A percentile compares a stretch with the other conserved stretches of the same genome.
phyloP scores from a whole-genome alignment of 305 asterid genomes.

The Rubia peregrina region DNA sequence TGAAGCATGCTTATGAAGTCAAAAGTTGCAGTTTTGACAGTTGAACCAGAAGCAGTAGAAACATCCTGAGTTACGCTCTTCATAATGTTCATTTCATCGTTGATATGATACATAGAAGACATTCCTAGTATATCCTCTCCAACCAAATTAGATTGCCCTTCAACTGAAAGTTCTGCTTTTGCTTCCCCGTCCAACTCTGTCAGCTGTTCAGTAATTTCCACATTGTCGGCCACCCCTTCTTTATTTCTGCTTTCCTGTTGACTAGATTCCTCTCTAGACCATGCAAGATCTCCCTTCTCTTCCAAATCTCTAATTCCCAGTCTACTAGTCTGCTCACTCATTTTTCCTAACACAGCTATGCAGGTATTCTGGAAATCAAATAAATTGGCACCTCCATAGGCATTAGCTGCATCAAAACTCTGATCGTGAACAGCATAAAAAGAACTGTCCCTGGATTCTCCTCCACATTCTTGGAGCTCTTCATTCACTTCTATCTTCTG shows the following conservation, averaged over 20 bases:
- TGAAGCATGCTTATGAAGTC: not conserved
- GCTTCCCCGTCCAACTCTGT: conserved; percentile 26
- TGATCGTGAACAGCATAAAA: conserved; percentile 31
- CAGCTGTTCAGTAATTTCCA: conserved; percentile 26
- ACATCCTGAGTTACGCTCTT: conserved; percentile 27
- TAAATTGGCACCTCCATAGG: conserved; percentile 21
- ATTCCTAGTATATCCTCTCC: conserved; percentile 28
- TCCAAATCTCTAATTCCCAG: conserved; percentile 10
- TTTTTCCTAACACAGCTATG: conserved; percentile 22
- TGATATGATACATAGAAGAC: conserved; percentile 9
- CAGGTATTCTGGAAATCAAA: conserved; percentile 32
- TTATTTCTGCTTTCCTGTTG: conserved; percentile 6
- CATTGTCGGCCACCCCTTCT: conserved; percentile 21
- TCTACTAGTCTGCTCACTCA: conserved; percentile 26
- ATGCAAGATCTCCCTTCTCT: conserved; percentile 3
- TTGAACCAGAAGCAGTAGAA: conserved; percentile 30
- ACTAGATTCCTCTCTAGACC: conserved; percentile 4
- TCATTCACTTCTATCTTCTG: conserved; percentile 23
- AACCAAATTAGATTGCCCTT: conserved; percentile 23
- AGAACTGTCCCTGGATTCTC: conserved; percentile 21
- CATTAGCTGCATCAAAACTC: conserved; percentile 27
- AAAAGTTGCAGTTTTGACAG: conserved; percentile 19
- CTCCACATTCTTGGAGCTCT: conserved; percentile 31
- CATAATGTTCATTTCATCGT: conserved; percentile 22
- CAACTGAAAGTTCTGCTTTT: conserved; percentile 20